Evolutionary conservation across 345 rosid genomes (phyloP), one percentile per base, ranked within the genome.

Genomic region (Pistacia atlantica): DNA sequence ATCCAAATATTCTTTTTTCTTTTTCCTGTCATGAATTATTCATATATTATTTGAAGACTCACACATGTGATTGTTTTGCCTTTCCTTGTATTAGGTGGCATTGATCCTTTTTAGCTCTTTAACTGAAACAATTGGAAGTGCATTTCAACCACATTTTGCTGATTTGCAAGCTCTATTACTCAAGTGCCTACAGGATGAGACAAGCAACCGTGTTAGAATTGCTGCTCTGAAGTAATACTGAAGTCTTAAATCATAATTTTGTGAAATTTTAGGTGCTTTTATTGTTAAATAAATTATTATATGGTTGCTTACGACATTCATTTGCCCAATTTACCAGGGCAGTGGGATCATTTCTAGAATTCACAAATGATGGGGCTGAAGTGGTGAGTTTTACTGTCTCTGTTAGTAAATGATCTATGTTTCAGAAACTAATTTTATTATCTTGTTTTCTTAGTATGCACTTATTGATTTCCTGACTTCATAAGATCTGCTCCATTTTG

Each of bases 41-140:
- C 22, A 17, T 11, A 16, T 49, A 6, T 49, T 11, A 25, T 46
- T 35, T 12, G 52, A 65, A 45, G 55, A 65, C 74, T 80, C 20
- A 72, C 57, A 31, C 13, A 22, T 64, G 75, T 13, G 46, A 28
- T 52, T 45, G 52, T n/a, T 75, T 74, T 74, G 66, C 55, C 74
- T 77, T 76, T 82, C 67, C 76, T 78, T 75, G 77, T 69, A 74
- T 69, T 80, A 97, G 99, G 99, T 94, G 71, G 95, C 95, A 35
- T 84, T 97, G 86, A 92, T 97, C 80, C 97, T 97, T 77, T 97
- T 97, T 88, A 97, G 99, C 84, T 97, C 98, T 64, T 85, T 97
- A 86, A 92, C 98, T 13, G 99, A 97, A 88, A 97, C 97, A 13
- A 90, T 97, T 18, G 99, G 99, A 81, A 89, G 81, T 78, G 81